Evolutionary conservation across 306 rosid species (phyloP).

Genomic region (Clitoria ternatea): DNA sequence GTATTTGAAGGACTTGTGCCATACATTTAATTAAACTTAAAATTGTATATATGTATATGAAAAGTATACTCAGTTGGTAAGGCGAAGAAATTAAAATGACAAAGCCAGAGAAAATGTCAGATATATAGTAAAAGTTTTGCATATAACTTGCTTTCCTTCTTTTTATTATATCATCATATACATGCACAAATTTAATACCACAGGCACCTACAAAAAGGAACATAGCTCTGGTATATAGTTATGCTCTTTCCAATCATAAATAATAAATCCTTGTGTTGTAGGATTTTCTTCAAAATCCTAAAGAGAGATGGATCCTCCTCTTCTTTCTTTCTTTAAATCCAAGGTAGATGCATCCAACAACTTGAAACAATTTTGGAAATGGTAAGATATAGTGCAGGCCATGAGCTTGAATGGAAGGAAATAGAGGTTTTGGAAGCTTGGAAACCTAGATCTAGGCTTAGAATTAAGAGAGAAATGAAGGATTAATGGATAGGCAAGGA

Average conservation of each 20-base stretch:
- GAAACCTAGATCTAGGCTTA: no score
- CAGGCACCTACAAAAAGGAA: constrained; percentile 1
- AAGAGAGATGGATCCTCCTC: no score
- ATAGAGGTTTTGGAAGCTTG: no score
- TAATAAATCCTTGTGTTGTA: constrained; percentile 27
- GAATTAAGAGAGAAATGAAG: no score
- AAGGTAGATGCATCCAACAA: no score
- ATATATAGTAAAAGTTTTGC: not conserved
- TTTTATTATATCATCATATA: not conserved
- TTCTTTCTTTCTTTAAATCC: no score
- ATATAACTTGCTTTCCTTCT: not conserved
- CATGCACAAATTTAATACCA: not conserved
- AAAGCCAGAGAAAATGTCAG: not conserved
- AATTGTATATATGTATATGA: not conserved
- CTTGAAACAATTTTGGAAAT: no score
- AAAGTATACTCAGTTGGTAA: not conserved
- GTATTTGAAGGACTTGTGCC: not conserved
- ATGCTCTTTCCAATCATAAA: not conserved
- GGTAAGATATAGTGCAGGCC: no score
- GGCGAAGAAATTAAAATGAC: not conserved
- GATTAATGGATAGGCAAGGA: no score
- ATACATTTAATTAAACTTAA: not conserved
- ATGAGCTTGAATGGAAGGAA: no score
- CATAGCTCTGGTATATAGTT: not conserved
- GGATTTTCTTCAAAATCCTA: no score